Percentiles rank a stretch among this genome's conserved stretches.
phyloP scores from a whole-genome alignment of 177 flowering plant species.

The Vitis hybrid region DNA sequence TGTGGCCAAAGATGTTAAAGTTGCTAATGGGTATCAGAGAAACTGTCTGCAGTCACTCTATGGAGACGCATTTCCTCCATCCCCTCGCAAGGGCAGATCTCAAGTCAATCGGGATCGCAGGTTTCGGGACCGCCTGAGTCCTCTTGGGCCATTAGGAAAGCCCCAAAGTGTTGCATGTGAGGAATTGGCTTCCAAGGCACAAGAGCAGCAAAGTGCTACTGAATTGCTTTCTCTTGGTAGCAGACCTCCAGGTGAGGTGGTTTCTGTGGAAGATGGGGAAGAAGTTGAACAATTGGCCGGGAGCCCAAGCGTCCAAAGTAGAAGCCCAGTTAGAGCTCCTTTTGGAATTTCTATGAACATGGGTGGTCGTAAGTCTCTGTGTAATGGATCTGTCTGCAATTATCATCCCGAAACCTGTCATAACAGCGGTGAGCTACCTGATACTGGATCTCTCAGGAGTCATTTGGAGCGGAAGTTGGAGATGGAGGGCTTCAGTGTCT shows the following conservation, averaged over 20 bases:
- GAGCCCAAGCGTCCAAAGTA: slow-evolving; percentile 43
- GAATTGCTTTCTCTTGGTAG: slow-evolving; percentile 44
- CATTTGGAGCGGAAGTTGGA: slow-evolving; percentile 35
- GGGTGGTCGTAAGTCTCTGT: slow-evolving; percentile 23
- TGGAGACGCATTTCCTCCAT: slow-evolving; percentile 44
- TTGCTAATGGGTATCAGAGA: slow-evolving; percentile 29
- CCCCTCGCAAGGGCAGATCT: slow-evolving; percentile 53
- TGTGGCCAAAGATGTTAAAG: slow-evolving; percentile 19
- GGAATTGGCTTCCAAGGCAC: slow-evolving; percentile 19
- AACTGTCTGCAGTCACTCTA: slow-evolving; percentile 32
- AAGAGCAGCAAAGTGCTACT: slow-evolving; percentile 35
- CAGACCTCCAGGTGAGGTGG: slow-evolving; percentile 41
- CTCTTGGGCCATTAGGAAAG: slow-evolving; percentile 51
- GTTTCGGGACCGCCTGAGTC: slow-evolving; percentile 51
- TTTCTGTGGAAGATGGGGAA: slow-evolving; percentile 55
- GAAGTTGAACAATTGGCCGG: slow-evolving; percentile 46
- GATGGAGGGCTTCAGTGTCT: slow-evolving; percentile 29
- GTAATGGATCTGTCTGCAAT: slow-evolving; percentile 5
- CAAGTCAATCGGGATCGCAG: slow-evolving; percentile 34
- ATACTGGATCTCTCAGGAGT: slow-evolving; percentile 31
- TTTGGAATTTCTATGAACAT: slow-evolving; percentile 34
- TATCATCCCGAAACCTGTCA: slow-evolving; percentile 30
- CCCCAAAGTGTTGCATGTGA: slow-evolving; percentile 20
- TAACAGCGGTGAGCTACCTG: slow-evolving; percentile 33
- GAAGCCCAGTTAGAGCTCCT: slow-evolving; percentile 49